Evolutionary conservation across 768 basidiomycete species (phyloP), one percentile per base, ranked within the genome.

Genomic region (Leccinellum albellum): DNA sequence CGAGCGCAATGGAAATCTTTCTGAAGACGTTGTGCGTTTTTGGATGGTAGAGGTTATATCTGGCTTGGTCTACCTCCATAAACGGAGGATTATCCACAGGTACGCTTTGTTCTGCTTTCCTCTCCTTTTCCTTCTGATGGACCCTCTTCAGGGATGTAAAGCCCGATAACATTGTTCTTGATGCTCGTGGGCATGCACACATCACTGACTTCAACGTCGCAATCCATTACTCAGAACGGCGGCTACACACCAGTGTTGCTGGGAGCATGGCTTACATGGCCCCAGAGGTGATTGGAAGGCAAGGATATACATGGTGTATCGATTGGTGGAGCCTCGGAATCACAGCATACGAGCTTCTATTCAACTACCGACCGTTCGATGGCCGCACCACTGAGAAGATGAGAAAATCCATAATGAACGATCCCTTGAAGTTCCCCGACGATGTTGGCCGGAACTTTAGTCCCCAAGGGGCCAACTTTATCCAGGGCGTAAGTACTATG

Each of bases 201-300:
- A 78, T 99, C 65, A 98, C 97, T 9, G 97, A 99, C 75, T 97
- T 99, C 78, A 99, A 99, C 67, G 94, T 99, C 62, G 97, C 96
- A 23, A 96, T 98, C 8, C 96, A 98, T 72, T 98, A 94, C 70
- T 96, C 95, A 12, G 90, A 92, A 58, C 81, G 88, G 52, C 83
- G 95, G 33, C 67, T 89, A 59, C 88, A 98, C 72, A 94, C 91
- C 0, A 93, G 91, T 58, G 90, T 99, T 15, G 96, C 97, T 7
- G 97, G 97, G 4, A 94, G 91, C 67, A 95, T 99, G 93, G 96
- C 97, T 0, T 99, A 99, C 75, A 99, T 99, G 97, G 95, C 95
- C 10, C 95, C 96, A 0, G 94, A 99, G 72, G 89, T 99, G n/a
- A 80, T 98, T 45, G 84, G 83, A 51, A 87, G 90, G 67, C 88